Percentiles rank a stretch among this genome's conserved stretches.
Conservation (phyloP, 2,329 filamentous ascomycete genomes). For the Nannizzia gypsea region DNA sequence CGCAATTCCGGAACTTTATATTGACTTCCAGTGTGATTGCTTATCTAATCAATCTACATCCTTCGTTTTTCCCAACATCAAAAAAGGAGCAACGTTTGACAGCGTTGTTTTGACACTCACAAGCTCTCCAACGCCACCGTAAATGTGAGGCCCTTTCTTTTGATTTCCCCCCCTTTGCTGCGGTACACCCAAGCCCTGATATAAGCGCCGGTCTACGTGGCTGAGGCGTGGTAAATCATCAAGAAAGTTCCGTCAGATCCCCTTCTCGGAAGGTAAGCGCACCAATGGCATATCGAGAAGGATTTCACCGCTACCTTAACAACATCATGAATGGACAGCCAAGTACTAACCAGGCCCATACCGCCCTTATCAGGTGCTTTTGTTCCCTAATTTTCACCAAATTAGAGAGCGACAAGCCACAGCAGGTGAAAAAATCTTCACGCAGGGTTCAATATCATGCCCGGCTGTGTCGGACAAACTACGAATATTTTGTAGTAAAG, state of each 20-base stretch:
- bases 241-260: neutral
- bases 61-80: neutral
- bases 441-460: neutral
- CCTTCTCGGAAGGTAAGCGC: neutral
- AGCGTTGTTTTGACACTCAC: neutral
- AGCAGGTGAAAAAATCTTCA: neutral
- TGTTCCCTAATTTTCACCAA: neutral
- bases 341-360: neutral
- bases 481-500: neutral
- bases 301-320: constrained; percentile 1
- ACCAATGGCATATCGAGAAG: neutral
- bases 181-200: neutral
- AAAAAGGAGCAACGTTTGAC: neutral
- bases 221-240: neutral
- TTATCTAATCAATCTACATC: neutral
- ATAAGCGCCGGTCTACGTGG: neutral
- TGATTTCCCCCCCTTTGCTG: neutral
- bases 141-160: neutral
- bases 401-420: neutral
- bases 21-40: neutral
- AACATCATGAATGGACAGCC: neutral
- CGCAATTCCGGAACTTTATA: neutral
- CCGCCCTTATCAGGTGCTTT: neutral
- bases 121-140: neutral
- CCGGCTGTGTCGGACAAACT: neutral